Conservation (phyloP, 108 stramenopile species). For the Cyclotella cryptica region DNA sequence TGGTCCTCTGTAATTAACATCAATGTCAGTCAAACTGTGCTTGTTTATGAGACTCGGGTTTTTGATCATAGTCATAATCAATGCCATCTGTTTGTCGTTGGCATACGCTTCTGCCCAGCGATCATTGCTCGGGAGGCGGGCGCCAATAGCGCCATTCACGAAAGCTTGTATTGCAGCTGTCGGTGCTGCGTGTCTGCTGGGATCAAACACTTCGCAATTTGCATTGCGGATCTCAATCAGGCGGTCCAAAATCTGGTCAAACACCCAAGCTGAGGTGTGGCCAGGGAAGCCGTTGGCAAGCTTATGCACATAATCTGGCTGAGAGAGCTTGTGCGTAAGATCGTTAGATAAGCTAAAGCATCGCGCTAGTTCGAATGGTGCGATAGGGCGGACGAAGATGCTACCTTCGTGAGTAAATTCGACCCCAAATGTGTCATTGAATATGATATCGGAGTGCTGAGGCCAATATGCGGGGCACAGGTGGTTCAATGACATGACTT, state of each 20-base stretch:
- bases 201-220: conserved; percentile 5
- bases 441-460: background rate
- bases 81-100: background rate
- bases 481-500: background rate
- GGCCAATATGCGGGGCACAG: conserved; percentile 7
- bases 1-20: background rate
- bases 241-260: background rate
- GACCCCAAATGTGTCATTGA: conserved; percentile 7
- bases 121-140: background rate
- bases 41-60: background rate
- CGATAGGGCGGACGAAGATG: background rate
- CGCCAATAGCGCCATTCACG: conserved; percentile 12
- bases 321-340: too few relatives aligned
- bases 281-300: background rate
- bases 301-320: background rate
- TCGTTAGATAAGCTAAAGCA: conserved; percentile 7
- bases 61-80: background rate
- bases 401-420: background rate
- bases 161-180: conserved; percentile 7
- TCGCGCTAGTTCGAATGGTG: conserved; percentile 1
- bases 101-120: conserved; percentile 4
- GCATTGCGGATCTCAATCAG: background rate
- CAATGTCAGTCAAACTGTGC: background rate
- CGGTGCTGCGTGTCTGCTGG: background rate
- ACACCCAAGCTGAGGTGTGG: conserved; percentile 8